Conservation (phyloP, 2,329 filamentous ascomycete species). For the Pseudogymnoascus destructans region DNA sequence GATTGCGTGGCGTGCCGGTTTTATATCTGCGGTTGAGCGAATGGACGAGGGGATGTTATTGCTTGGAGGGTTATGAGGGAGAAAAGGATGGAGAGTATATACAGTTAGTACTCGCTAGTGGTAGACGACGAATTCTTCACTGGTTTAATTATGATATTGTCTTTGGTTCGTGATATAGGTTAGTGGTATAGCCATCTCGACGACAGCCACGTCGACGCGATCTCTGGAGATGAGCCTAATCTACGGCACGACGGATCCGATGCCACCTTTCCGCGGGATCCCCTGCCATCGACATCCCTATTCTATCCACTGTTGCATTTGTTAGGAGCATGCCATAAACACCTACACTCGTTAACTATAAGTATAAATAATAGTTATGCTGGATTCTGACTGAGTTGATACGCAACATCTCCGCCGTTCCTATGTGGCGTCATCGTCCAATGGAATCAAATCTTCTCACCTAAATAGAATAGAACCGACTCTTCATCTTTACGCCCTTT, state of each 20-base stretch:
- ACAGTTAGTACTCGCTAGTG: neutral
- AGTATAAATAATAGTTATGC: too few species aligned
- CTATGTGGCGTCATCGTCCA: too few species aligned
- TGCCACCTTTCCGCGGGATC: neutral
- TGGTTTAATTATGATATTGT: neutral
- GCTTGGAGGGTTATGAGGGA: neutral
- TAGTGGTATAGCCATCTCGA: neutral
- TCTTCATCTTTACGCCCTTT: too few species aligned
- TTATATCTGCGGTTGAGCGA: slow-evolving; percentile 2
- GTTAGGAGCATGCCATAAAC: too few species aligned
- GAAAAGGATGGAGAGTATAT: neutral
- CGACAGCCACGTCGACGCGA: neutral
- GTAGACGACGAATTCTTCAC: neutral
- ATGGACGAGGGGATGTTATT: neutral
- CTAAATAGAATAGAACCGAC: too few species aligned
- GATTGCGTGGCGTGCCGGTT: neutral
- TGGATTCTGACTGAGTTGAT: too few species aligned
- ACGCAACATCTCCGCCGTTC: too few species aligned
- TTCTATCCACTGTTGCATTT: too few species aligned
- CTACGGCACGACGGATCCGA: neutral
- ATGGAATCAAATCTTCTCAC: too few species aligned
- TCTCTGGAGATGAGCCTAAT: neutral
- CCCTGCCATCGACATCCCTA: neutral
- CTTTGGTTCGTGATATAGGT: neutral
- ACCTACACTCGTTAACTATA: too few species aligned